Percentiles rank a stretch among this genome's conserved stretches.
Evolutionary conservation across 2,329 filamentous ascomycete species (phyloP).

Genomic region (Aspergillus glaucus): DNA sequence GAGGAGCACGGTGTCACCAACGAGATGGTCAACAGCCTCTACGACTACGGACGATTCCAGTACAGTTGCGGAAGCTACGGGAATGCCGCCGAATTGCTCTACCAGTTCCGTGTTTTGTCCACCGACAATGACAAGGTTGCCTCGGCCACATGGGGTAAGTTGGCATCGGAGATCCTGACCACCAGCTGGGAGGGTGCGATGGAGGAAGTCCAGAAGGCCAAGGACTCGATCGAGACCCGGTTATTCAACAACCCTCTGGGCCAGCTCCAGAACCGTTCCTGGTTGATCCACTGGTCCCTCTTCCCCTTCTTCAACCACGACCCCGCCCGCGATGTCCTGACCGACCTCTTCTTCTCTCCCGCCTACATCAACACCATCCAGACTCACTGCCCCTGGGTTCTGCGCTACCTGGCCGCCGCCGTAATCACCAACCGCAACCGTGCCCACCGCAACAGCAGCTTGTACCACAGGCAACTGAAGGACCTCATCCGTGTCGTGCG

Average conservation of each 20-base stretch:
- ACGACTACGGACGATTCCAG: constrained; percentile 94
- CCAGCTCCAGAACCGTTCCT: constrained; percentile 92
- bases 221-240: constrained; percentile 86
- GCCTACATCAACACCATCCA: constrained; percentile 99
- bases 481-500: constrained; percentile 91
- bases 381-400: constrained; percentile 92
- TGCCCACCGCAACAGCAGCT: constrained; percentile 66
- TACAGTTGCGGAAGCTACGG: constrained; percentile 95
- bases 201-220: constrained; percentile 84
- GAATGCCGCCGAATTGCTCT: constrained; percentile 84
- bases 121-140: constrained; percentile 98
- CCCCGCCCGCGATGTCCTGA: constrained; percentile 77
- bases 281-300: constrained; percentile 96
- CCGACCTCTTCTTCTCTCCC: constrained; percentile 94
- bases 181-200: constrained; percentile 92
- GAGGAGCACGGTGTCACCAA: constrained; percentile 90
- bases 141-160: constrained; percentile 94
- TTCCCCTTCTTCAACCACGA: constrained; percentile 99
- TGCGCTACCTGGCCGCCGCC: constrained; percentile 87
- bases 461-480: constrained; percentile 98
- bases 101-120: constrained; percentile 95
- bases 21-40: constrained; percentile 93
- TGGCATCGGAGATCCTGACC: constrained; percentile 90
- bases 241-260: constrained; percentile 94
- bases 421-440: constrained; percentile 90